phyloP scores from a whole-genome alignment of 192 early-diverging fungal species.

The Piromyces sp. region DNA sequence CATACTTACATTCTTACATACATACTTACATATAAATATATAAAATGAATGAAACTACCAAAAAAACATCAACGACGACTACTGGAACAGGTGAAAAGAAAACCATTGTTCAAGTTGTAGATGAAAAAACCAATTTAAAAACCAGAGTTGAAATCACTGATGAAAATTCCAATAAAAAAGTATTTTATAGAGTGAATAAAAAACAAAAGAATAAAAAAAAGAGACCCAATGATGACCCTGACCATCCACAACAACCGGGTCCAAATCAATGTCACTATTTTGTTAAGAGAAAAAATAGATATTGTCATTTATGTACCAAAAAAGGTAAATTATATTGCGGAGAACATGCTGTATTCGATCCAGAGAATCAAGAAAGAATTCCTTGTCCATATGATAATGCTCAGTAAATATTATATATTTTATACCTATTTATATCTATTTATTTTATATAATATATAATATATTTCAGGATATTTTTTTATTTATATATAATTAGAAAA shows the following conservation, averaged over 20 bases:
- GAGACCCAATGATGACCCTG: not conserved
- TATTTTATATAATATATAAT: no score
- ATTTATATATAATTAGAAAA: no score
- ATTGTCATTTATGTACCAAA: conserved; percentile 41
- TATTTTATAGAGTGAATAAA: not conserved
- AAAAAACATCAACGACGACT: not conserved
- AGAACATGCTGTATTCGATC: conserved; percentile 32
- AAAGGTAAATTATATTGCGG: conserved; percentile 40
- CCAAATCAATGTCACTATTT: conserved; percentile 24
- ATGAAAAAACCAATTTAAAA: not conserved
- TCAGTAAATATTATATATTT: no score
- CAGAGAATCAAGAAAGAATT: conserved; percentile 21
- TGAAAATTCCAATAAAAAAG: not conserved
- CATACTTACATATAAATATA: not conserved
- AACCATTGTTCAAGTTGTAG: not conserved
- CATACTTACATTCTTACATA: no score
- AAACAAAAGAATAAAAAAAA: not conserved
- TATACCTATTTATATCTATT: no score
- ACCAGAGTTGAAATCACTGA: not conserved
- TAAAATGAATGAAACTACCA: not conserved
- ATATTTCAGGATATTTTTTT: no score
- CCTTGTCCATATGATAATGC: conserved; percentile 56
- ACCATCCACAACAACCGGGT: not conserved
- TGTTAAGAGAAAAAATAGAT: conserved; percentile 36
- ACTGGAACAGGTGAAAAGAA: not conserved